Conservation (phyloP, 2,329 filamentous ascomycete genomes). For the Cladosporium cucumerinum region DNA sequence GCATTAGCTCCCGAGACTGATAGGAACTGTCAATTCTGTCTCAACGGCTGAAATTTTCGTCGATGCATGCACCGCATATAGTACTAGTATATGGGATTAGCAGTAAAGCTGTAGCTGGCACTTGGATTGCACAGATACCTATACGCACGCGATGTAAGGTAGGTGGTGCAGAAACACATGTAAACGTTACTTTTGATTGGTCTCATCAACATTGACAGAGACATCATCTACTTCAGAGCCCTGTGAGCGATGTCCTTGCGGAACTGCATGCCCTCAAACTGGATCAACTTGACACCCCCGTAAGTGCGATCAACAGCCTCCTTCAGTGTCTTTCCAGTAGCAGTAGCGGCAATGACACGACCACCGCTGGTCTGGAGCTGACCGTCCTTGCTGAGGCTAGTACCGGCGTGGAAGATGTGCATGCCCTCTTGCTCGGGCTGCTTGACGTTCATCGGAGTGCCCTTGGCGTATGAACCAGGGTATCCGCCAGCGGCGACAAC, state of each 20-base stretch:
- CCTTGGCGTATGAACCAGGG: constrained; percentile 80
- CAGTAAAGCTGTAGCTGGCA: too few species aligned
- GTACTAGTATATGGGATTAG: too few species aligned
- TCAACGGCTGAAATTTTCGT: too few species aligned
- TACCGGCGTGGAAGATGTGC: constrained; percentile 92
- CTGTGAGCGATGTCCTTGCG: constrained; percentile 78
- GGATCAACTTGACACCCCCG: constrained; percentile 71
- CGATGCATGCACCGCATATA: too few species aligned
- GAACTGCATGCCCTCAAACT: constrained; percentile 87
- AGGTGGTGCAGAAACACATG: not conserved
- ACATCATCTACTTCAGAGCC: constrained; percentile 36
- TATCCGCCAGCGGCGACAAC: constrained; percentile 93
- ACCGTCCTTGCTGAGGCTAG: constrained; percentile 58
- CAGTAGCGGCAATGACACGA: constrained; percentile 89
- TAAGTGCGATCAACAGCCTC: constrained; percentile 88
- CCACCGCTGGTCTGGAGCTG: constrained; percentile 77
- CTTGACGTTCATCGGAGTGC: constrained; percentile 57
- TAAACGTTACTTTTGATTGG: constrained; percentile 3
- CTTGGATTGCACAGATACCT: too few species aligned
- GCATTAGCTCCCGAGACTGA: not conserved
- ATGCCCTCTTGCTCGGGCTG: constrained; percentile 53
- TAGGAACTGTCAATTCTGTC: not conserved
- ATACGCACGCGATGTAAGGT: too few species aligned
- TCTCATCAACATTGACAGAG: constrained; percentile 1
- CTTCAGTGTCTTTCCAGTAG: constrained; percentile 70